Conservation (phyloP, 2,329 filamentous ascomycete species). For the Penicillium sp. region DNA sequence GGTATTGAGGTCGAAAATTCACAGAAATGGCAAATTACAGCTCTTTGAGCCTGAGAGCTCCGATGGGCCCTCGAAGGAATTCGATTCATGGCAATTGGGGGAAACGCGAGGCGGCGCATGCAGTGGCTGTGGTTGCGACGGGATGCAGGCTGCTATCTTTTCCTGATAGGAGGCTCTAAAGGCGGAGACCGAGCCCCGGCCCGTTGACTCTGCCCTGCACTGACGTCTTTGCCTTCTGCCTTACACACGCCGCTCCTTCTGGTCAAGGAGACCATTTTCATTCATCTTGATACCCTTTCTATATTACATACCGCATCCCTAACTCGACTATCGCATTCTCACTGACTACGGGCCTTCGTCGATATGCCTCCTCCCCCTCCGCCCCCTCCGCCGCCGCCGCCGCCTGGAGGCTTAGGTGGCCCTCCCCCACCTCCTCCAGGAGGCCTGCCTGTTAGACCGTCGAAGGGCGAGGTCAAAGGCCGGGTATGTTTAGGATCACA, state of each 20-base stretch:
- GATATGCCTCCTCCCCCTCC: slow-evolving; percentile 60
- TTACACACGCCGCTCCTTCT: slow-evolving; percentile 26
- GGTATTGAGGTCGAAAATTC: slow-evolving; percentile 36
- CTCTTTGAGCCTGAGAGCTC: slow-evolving; percentile 28
- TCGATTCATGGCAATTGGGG: slow-evolving; percentile 39
- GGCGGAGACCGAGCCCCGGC: slow-evolving; percentile 37
- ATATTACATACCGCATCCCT: slow-evolving; percentile 10
- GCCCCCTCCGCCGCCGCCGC: slow-evolving; percentile 71
- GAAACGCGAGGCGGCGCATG: slow-evolving; percentile 6
- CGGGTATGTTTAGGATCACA: slow-evolving; percentile 59
- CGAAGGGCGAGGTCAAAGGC: slow-evolving; percentile 58
- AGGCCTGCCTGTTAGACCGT: slow-evolving; percentile 60
- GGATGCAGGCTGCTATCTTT: slow-evolving; percentile 17
- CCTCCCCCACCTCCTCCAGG: slow-evolving; percentile 63
- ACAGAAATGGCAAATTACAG: slow-evolving; percentile 45
- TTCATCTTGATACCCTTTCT: slow-evolving; percentile 16
- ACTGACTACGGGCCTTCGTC: slow-evolving; percentile 16
- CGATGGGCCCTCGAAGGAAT: slow-evolving; percentile 37
- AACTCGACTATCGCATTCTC: slow-evolving; percentile 10
- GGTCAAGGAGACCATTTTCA: slow-evolving; percentile 15
- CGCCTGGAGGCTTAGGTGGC: slow-evolving; percentile 60
- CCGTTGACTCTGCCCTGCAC: slow-evolving; percentile 26
- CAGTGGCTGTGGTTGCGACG: slow-evolving; percentile 3
- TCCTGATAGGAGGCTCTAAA: slow-evolving; percentile 27
- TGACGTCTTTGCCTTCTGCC: slow-evolving; percentile 34